Base-by-base conservation (phyloP, 2,329 filamentous ascomycete genomes). In the Fusarium dimerum region DNA sequence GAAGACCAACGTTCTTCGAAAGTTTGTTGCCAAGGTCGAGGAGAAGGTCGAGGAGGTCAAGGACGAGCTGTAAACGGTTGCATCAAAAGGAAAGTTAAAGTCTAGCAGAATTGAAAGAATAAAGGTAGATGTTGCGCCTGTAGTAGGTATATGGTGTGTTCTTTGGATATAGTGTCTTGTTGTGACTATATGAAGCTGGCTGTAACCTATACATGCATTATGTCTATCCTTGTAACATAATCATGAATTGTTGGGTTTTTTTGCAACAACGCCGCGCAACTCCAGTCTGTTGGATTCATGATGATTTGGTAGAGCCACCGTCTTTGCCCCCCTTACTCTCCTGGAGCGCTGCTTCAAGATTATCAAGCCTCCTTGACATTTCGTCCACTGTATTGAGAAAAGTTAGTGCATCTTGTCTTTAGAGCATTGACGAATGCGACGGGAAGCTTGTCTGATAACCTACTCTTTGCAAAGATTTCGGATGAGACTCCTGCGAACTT, bases 381-480 rank as follows among this genome's bases (percentile, higher is more conserved):
- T 96, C 92, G 67, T 96, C 92, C 89, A 97, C 92, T 96, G 55
- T 41, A 47, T n/a, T 36, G 9, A 15, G 29, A 30, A 16, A 8
- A 3, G 54, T 65, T 15, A 68, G 58, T 20, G 32, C 47, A 41
- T 41, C 46, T 40, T 42, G 10, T 15, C 11, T 36, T 10, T 9
- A 45, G 8, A 13, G 20, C 29, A 10, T 20, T 34, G 12, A 16
- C 15, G 12, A 15, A 30, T 16, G n/a, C 38, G 34, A 42, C 16
- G 39, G 17, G 39, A 15, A 20, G 39, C 13, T 15, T 12, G n/a
- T 17, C n/a, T 40, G 17, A 17, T 39, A 8, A 76, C 86, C 69
- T 72, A 96, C 92, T 90, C 75, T 96, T 96, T 38, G 88, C 83
- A 64, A 96, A 90, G 53, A 97, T 87, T 73, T 96, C 92, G 54